Percentiles rank a stretch among this genome's conserved stretches.
Conservation (phyloP, 768 basidiomycete species). For the Leccinum disarticulatum region DNA sequence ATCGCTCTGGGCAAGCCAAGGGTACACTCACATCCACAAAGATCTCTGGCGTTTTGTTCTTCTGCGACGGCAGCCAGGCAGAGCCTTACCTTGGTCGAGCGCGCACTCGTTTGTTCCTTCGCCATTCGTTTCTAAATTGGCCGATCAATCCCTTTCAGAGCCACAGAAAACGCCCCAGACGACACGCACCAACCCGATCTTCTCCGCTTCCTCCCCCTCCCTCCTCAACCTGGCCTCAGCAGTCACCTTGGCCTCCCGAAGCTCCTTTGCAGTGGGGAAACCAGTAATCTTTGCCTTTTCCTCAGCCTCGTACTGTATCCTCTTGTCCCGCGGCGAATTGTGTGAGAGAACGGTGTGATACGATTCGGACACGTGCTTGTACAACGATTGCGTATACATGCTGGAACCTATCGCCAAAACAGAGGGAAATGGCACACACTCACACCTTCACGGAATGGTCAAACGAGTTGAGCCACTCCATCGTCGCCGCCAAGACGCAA, state of each 20-base stretch:
- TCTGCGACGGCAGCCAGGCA: conserved; percentile 35
- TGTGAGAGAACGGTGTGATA: conserved; percentile 80
- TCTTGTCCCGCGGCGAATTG: conserved; percentile 75
- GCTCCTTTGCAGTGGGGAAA: conserved; percentile 78
- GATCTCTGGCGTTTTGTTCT: conserved; percentile 37
- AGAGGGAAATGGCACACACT: too few relatives aligned
- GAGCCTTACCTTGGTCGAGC: conserved; percentile 54
- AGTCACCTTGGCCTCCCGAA: conserved; percentile 69
- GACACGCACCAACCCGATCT: conserved; percentile 60
- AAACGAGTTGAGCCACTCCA: too few relatives aligned
- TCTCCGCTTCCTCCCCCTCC: conserved; percentile 66
- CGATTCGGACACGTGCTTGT: conserved; percentile 66
- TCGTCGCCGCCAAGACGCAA: too few relatives aligned
- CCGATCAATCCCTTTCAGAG: conserved; percentile 17
- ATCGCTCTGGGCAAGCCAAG: neutral
- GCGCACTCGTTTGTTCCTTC: conserved; percentile 43
- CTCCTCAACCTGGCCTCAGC: conserved; percentile 62
- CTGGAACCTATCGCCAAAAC: too few relatives aligned
- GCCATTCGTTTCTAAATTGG: conserved; percentile 60
- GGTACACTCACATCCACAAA: conserved; percentile 51
- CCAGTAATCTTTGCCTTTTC: conserved; percentile 72
- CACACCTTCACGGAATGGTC: too few relatives aligned
- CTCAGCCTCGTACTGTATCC: conserved; percentile 77
- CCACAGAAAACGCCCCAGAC: neutral
- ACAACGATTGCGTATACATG: conserved; percentile 59